Conservation (phyloP, 2,329 filamentous ascomycete species). For the Proliferodiscus dingleyae region DNA sequence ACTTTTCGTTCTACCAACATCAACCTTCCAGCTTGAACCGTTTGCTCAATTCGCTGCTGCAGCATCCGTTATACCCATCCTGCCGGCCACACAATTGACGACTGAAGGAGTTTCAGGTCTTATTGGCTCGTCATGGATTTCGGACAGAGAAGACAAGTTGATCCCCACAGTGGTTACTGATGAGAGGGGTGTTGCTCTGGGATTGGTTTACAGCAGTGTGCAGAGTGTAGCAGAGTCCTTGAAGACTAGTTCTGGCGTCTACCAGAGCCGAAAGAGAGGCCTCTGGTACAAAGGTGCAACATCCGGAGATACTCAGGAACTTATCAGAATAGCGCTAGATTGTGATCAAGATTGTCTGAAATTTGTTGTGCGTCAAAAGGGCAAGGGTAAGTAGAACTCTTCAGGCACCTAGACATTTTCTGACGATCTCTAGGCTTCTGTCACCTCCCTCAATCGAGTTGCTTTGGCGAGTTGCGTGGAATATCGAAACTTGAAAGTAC, state of each 20-base stretch:
- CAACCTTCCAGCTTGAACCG: slow-evolving; percentile 13
- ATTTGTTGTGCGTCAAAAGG: slow-evolving; percentile 86
- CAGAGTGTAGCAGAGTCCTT: slow-evolving; percentile 86
- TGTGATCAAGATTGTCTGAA: slow-evolving; percentile 91
- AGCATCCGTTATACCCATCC: slow-evolving; percentile 58
- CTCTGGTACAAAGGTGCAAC: slow-evolving; percentile 96
- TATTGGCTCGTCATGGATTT: slow-evolving; percentile 69
- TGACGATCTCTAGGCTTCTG: slow-evolving; percentile 62
- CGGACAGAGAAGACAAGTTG: slow-evolving; percentile 77
- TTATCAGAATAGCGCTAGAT: slow-evolving; percentile 79
- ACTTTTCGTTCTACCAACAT: slow-evolving; percentile 24
- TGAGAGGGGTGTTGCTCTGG: slow-evolving; percentile 76
- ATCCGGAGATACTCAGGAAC: slow-evolving; percentile 88
- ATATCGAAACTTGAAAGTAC: slow-evolving; percentile 85
- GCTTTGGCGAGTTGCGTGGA: slow-evolving; percentile 81
- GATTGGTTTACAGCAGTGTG: slow-evolving; percentile 89
- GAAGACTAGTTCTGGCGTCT: slow-evolving; percentile 73
- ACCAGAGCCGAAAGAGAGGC: slow-evolving; percentile 92
- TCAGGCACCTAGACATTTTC: slow-evolving; percentile 1
- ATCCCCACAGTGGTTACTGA: slow-evolving; percentile 89
- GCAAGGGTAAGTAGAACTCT: slow-evolving; percentile 49
- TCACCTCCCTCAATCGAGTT: slow-evolving; percentile 85
- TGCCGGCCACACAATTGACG: slow-evolving; percentile 67
- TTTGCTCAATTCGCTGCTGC: slow-evolving; percentile 22
- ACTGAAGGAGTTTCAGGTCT: slow-evolving; percentile 65